phyloP scores from a whole-genome alignment of 2,329 filamentous ascomycete genomes.

The Dactylellina drechsleri region DNA sequence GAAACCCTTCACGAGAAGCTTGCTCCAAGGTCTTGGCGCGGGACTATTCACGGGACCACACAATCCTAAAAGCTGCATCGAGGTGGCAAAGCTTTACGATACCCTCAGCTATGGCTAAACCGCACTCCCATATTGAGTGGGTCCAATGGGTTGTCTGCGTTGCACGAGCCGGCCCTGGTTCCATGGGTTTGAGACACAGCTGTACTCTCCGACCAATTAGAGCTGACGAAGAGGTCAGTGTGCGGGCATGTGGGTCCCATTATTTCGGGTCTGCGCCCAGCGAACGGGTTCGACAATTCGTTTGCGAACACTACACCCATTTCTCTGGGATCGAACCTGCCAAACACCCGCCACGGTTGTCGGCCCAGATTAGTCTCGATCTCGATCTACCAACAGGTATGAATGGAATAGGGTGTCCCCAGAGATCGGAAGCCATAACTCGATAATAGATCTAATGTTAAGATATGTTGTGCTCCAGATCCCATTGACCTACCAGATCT shows the following conservation, averaged over 20 bases:
- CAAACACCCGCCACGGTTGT: no score
- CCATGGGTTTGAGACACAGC: constrained; percentile 4
- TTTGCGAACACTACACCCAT: no score
- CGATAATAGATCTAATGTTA: no score
- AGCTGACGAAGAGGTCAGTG: neutral
- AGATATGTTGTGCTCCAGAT: no score
- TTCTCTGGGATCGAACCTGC: no score
- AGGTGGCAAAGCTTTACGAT: constrained; percentile 26
- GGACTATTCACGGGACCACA: constrained; percentile 20
- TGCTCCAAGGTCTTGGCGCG: constrained; percentile 30
- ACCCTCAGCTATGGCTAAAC: neutral
- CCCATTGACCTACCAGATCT: no score
- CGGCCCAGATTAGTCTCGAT: no score
- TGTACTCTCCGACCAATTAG: constrained; percentile 35
- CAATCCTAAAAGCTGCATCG: constrained; percentile 5
- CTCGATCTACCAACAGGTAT: no score
- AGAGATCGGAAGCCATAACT: no score
- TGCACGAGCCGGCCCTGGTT: neutral
- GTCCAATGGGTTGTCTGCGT: no score
- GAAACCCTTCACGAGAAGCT: constrained; percentile 5
- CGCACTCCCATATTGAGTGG: neutral
- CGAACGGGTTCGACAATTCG: neutral
- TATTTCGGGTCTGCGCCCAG: neutral
- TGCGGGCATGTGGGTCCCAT: constrained; percentile 3
- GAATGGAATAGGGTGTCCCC: no score